Evolutionary conservation across 1,139 yeast genomes (phyloP), one percentile per base, ranked within the genome.

Genomic region (Arxiozyma slooffiae): DNA sequence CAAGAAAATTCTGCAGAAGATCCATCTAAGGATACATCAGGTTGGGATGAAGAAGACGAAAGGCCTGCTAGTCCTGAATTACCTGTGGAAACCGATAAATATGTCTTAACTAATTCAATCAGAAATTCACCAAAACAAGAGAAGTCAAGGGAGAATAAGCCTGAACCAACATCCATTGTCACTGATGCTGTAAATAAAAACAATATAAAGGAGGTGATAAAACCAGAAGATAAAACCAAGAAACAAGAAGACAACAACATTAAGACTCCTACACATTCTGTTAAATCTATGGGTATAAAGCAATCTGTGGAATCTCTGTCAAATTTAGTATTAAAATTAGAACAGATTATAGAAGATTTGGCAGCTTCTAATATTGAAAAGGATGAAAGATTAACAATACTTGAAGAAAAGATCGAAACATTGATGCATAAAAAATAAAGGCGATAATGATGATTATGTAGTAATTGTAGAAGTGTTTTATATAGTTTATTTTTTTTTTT

Each of bases 241-340:
- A 30, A 6, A 30, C 36, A 30, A 30, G n/a, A 9, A 30, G 36
- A 30, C 11, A 30, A 6, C 36, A 30, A 59, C 8, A 37, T 50
- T 4, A 18, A 66, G 6, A 44, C 66, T 21, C 43, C 61, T 6
- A 41, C 67, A 7, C 54, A 48, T 11, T 49, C 45, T 52, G 54
- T 67, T 11, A 71, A 72, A 52, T 70, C 74, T 30, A 73, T 82
- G 38, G 84, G 88, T 1, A 71, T 85, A 56, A 82, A 82, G 58
- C 83, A 79, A 7, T 80, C 87, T 1, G 81, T 85, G 36, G 90
- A 83, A 56, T 81, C 76, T 55, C 72, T 85, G 51, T 78, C 84
- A 4, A 54, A 68, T 1, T 67, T 85, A 37, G 87, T 82, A 11
- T 70, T 71, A 14, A 71, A 74, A 44, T 71, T 85, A 50, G 87